phyloP scores from a whole-genome alignment of 495 filamentous ascomycete species.

The Sphaerosporella brunnea region DNA sequence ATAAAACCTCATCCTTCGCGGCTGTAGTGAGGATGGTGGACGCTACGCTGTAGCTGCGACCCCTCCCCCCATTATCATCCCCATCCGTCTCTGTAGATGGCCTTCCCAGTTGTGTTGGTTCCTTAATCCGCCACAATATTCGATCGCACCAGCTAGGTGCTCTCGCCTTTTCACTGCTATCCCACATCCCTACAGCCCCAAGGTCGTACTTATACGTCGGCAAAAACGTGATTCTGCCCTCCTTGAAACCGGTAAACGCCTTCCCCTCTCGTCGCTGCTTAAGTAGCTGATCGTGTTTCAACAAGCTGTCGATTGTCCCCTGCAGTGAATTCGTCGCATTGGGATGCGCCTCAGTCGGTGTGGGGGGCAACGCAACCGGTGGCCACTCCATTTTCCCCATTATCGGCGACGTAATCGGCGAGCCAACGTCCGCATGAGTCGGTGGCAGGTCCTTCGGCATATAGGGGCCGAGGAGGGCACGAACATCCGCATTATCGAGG shows the following conservation, averaged over 20 bases:
- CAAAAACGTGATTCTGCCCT: slow-evolving; percentile 73
- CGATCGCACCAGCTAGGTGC: slow-evolving; percentile 96
- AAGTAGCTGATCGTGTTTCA: slow-evolving; percentile 78
- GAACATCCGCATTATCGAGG: slow-evolving; percentile 76
- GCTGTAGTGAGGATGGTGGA: slow-evolving; percentile 28
- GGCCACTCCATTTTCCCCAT: neutral
- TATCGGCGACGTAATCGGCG: slow-evolving; percentile 9
- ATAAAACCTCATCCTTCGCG: slow-evolving; percentile 69
- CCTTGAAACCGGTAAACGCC: slow-evolving; percentile 78
- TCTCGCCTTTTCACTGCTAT: slow-evolving; percentile 82
- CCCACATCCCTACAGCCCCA: slow-evolving; percentile 81
- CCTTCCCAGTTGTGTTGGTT: too few species aligned
- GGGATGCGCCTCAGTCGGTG: slow-evolving; percentile 15
- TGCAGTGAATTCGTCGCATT: slow-evolving; percentile 41
- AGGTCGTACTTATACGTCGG: slow-evolving; percentile 95
- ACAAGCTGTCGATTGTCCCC: slow-evolving; percentile 65
- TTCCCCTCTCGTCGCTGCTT: slow-evolving; percentile 54
- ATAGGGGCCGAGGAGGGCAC: slow-evolving; percentile 43
- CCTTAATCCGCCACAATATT: slow-evolving; percentile 62
- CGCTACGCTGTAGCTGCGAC: neutral
- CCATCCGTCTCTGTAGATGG: slow-evolving; percentile 36
- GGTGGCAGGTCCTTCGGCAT: slow-evolving; percentile 24
- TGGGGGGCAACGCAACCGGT: slow-evolving; percentile 4
- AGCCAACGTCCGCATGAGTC: slow-evolving; percentile 9
- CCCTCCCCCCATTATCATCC: slow-evolving; percentile 34